These are phyloP conservation scores for Pythium scleroteichum DNA, from an alignment of 352 stramenopile species.

Conservation along the genomic window DNA sequence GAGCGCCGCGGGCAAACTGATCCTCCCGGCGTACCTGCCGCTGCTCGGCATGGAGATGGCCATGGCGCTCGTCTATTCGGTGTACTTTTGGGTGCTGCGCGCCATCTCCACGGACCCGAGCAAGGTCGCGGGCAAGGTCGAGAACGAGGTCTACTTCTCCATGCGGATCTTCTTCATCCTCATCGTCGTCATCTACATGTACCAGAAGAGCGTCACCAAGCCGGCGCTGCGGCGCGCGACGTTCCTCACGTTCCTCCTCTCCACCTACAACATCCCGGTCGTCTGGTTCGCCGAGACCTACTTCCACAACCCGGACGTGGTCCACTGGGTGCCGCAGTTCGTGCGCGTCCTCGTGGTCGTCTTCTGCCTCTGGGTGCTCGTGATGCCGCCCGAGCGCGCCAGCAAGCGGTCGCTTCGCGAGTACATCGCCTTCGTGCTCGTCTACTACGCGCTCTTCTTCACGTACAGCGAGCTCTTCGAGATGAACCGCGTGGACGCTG, in stretches of 20 bases:
- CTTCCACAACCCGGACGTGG: background rate
- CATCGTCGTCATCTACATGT: conserved; percentile 64
- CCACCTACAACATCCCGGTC: conserved; percentile 56
- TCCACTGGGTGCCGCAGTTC: conserved; percentile 29
- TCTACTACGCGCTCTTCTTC: conserved; percentile 28
- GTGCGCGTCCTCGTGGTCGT: conserved; percentile 37
- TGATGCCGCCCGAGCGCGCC: conserved; percentile 45
- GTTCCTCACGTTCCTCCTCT: conserved; percentile 45
- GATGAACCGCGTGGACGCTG: conserved; percentile 19
- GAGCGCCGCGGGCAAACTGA: conserved; percentile 53
- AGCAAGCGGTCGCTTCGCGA: conserved; percentile 54
- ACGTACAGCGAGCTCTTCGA: conserved; percentile 33
- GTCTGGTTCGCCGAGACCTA: conserved; percentile 36
- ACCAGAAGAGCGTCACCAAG: conserved; percentile 57
- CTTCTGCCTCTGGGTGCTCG: conserved; percentile 44
- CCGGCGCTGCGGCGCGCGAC: conserved; percentile 49
- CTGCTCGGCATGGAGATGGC: conserved; percentile 31
- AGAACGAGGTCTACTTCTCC: conserved; percentile 49
- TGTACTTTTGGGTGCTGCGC: conserved; percentile 44
- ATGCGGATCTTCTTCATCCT: conserved; percentile 60
- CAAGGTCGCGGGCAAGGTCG: conserved; percentile 17
- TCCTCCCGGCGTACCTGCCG: conserved; percentile 70
- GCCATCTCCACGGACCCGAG: conserved; percentile 32
- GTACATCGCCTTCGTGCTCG: conserved; percentile 48
- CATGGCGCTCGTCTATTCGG: conserved; percentile 18